Conservation (phyloP, 2,329 filamentous ascomycete genomes). For the Cryphonectria parasitica region DNA sequence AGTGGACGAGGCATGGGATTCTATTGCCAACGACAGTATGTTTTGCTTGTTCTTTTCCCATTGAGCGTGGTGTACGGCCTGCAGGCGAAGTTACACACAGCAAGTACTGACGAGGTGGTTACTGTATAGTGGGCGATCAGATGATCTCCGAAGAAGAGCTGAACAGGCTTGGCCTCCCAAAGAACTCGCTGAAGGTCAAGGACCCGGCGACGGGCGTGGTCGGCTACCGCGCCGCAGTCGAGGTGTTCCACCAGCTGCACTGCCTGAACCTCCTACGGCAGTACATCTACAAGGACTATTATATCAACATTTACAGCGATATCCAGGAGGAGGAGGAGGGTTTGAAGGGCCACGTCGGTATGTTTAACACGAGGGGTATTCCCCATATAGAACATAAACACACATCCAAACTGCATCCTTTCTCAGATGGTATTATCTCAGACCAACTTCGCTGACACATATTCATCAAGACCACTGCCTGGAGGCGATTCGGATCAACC, state of each 20-base stretch:
- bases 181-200: slow-evolving; percentile 57
- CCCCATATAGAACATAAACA: not conserved
- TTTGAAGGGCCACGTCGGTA: slow-evolving; percentile 48
- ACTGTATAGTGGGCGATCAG: slow-evolving; percentile 58
- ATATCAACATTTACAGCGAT: slow-evolving; percentile 35
- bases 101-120: not conserved
- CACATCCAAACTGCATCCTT: not conserved
- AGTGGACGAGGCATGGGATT: slow-evolving; percentile 62
- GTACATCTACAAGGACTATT: slow-evolving; percentile 55
- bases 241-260: slow-evolving; percentile 61
- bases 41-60: slow-evolving; percentile 13
- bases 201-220: slow-evolving; percentile 59
- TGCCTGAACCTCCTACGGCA: slow-evolving; percentile 54
- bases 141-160: slow-evolving; percentile 61
- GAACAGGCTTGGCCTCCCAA: slow-evolving; percentile 55
- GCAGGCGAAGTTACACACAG: slow-evolving; percentile 14
- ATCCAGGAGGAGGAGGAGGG: slow-evolving; percentile 42
- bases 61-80: not conserved
- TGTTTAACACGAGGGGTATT: slow-evolving; percentile 23
- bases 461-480: slow-evolving; percentile 52
- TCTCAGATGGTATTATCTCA: not conserved
- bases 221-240: slow-evolving; percentile 62
- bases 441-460: not conserved
- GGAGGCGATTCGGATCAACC: slow-evolving; percentile 54
- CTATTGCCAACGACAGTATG: slow-evolving; percentile 51